Evolutionary conservation across 768 basidiomycete genomes (phyloP).

Genomic region (Chalciporus sphaerocephalus): DNA sequence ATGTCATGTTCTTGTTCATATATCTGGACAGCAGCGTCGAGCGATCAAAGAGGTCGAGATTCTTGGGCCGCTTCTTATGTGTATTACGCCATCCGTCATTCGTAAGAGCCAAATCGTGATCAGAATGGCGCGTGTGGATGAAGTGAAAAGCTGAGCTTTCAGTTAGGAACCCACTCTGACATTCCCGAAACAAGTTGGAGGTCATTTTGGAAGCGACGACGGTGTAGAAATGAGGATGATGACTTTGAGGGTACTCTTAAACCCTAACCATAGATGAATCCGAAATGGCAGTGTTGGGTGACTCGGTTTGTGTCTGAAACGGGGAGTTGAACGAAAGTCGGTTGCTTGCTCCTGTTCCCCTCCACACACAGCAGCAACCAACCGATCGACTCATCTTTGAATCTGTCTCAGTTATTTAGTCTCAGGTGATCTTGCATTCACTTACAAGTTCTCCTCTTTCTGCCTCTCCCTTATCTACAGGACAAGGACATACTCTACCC

Average conservation of each 20-base stretch:
- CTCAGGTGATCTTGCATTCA: conserved; percentile 30
- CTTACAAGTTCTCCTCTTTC: conserved; percentile 26
- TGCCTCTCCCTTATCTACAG: conserved; percentile 17
- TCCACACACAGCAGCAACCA: conserved; percentile 22
- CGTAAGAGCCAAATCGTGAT: background rate
- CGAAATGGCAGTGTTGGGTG: conserved; percentile 13
- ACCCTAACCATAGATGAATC: background rate
- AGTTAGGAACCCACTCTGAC: conserved; percentile 34
- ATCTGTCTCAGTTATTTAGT: background rate
- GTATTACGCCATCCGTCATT: conserved; percentile 10
- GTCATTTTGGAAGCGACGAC: conserved; percentile 23
- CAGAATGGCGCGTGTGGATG: background rate
- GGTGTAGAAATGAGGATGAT: no score
- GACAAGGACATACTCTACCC: conserved; percentile 21
- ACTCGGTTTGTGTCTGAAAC: conserved; percentile 19
- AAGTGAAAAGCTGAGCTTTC: conserved; percentile 21
- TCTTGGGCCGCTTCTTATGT: conserved; percentile 10
- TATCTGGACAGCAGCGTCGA: conserved; percentile 1
- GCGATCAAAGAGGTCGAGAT: conserved; percentile 15
- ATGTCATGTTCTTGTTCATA: conserved; percentile 6
- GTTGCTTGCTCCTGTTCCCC: conserved; percentile 24
- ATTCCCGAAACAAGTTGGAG: conserved; percentile 33
- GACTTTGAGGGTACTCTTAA: background rate
- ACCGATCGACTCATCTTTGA: background rate
- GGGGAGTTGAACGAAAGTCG: conserved; percentile 3